Evolutionary conservation across 202 grass and related monocot species (phyloP).

Genomic region (Schoenoplectus triqueter): DNA sequence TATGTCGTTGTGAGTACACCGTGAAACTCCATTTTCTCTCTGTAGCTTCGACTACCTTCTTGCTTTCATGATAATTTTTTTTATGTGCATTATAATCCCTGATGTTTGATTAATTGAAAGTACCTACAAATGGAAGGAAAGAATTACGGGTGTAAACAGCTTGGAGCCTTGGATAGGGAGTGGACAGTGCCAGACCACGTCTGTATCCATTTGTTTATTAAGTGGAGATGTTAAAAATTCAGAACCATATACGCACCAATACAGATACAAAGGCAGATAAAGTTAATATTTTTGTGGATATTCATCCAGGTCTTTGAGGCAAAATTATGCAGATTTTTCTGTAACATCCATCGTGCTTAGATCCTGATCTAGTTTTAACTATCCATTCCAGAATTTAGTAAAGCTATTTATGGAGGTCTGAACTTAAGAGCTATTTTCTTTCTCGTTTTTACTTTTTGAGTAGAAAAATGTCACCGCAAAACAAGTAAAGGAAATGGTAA

Average conservation of each 20-base stretch:
- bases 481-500: conserved; percentile 69
- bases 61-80: not conserved
- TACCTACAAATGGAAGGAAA: not conserved
- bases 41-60: not conserved
- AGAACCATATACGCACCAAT: not conserved
- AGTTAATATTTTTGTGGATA: not conserved
- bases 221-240: not conserved
- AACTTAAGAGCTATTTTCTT: not conserved
- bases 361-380: not conserved
- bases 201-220: not conserved
- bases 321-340: too few relatives aligned
- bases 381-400: conserved; percentile 4
- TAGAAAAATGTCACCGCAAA: conserved; percentile 91
- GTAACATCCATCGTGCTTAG: not conserved
- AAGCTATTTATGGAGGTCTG: not conserved
- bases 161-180: too few relatives aligned
- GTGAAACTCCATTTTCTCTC: not conserved
- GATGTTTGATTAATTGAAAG: not conserved
- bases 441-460: not conserved
- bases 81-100: not conserved
- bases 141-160: too few relatives aligned
- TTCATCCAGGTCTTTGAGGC: not conserved
- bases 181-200: too few relatives aligned
- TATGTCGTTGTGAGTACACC: conserved; percentile 32
- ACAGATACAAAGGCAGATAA: not conserved